Evolutionary conservation across 2,329 filamentous ascomycete genomes (phyloP), one percentile per base, ranked within the genome.

Genomic region (Venturia carpophila): DNA sequence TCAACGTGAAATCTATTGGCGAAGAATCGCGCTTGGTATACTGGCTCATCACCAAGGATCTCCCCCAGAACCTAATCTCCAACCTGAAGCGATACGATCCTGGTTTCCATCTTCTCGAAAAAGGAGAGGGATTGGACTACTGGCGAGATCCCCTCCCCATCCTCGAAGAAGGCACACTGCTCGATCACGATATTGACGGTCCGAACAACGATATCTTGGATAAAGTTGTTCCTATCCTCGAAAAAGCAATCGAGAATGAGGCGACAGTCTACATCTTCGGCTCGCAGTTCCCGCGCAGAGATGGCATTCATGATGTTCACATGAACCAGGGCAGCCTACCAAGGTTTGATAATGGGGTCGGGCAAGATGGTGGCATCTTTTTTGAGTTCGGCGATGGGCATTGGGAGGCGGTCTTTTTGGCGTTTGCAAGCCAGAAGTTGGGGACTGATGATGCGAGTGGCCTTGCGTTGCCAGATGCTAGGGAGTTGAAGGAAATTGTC

Each of bases 281-380:
- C 7, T 72, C 71, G n/a, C 71, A 73, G 24, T 77, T 73, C 66
- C 69, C 68, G 21, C 5, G 37, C 11, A 39, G 37, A 11, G 68
- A 71, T 21, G 75, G 75, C 1, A 75, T 77, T 43, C 73, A 77
- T 67, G 75, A 78, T 64, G 70, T 78, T 11, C 76, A 78, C 67
- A 77, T 77, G 74, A 77, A 77, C 61, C 76, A 77, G 67, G 75
- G 75, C 49, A 76, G 73, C 67, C 67, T 69, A 24, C 60, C 47
- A 34, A 69, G 69, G 9, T 75, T 69, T 37, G 71, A 74, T 55
- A 78, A 78, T 66, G 74, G 72, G 24, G 72, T 73, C 3, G 73
- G 71, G 37, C 71, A 74, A 65, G 76, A 78, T 67, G 76, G 76
- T 5, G 74, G 70, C 1, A 67, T 77, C 62, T 60, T 78, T 1